Evolutionary conservation across 139 green algal genomes (phyloP).

Genomic region (Chlamydomonas urium): DNA sequence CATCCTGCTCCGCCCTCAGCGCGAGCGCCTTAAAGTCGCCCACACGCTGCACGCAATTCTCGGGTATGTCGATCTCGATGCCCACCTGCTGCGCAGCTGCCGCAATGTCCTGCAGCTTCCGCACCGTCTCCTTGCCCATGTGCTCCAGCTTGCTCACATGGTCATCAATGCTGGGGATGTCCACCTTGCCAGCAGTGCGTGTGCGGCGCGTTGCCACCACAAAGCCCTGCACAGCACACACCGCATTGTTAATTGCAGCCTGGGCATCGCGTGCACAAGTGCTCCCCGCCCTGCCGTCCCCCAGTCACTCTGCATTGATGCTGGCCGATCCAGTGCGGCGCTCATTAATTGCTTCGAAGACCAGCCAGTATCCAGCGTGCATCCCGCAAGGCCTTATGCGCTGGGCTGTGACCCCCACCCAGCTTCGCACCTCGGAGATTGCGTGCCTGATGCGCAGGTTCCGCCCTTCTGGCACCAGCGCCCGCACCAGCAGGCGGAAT

Average conservation of each 20-base stretch:
- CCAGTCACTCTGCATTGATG: too few relatives aligned
- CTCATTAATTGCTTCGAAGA: too few relatives aligned
- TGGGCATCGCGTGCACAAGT: too few relatives aligned
- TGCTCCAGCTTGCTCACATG: slow-evolving; percentile 85
- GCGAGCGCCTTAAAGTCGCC: slow-evolving; percentile 79
- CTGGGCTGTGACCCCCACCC: too few relatives aligned
- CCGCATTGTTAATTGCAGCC: too few relatives aligned
- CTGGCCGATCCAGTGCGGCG: too few relatives aligned
- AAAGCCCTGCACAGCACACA: too few relatives aligned
- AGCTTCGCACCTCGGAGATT: too few relatives aligned
- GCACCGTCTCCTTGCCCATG: slow-evolving; percentile 90
- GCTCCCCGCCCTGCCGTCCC: too few relatives aligned
- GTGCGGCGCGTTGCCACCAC: slow-evolving; percentile 78
- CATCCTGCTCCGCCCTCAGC: slow-evolving; percentile 73
- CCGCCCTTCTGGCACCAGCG: slow-evolving; percentile 20
- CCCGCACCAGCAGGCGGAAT: slow-evolving; percentile 76
- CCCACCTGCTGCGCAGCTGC: slow-evolving; percentile 47
- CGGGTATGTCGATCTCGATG: slow-evolving; percentile 62
- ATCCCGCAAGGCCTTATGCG: too few relatives aligned
- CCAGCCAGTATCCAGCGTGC: too few relatives aligned
- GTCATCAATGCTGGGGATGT: slow-evolving; percentile 85
- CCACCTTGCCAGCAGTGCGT: slow-evolving; percentile 74
- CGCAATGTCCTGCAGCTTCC: slow-evolving; percentile 79
- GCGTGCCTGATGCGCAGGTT: slow-evolving; percentile 52
- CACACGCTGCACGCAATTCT: slow-evolving; percentile 57